phyloP scores from a whole-genome alignment of 2,329 filamentous ascomycete species.

The Botryotinia calthae region DNA sequence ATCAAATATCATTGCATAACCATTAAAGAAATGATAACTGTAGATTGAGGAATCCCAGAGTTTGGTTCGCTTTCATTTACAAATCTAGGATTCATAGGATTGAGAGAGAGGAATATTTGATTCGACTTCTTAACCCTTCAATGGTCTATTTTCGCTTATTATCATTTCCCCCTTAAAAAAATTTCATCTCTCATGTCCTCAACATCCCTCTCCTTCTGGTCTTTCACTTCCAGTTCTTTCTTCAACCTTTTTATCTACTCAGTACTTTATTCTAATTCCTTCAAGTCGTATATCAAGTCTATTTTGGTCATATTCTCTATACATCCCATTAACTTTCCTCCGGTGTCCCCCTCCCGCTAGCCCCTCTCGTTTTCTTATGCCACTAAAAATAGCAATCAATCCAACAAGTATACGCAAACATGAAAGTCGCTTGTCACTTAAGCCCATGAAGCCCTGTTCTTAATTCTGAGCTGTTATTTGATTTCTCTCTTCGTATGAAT shows the following conservation, averaged over 20 bases:
- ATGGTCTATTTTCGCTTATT: not conserved
- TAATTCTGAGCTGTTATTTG: not conserved
- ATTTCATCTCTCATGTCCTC: not conserved
- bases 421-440: not conserved
- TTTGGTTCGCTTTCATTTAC: not conserved
- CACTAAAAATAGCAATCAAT: not conserved
- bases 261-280: rapidly evolving
- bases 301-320: not conserved
- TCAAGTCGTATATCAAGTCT: not conserved
- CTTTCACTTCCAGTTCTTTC: not conserved
- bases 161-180: not conserved
- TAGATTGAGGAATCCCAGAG: rapidly evolving
- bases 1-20: not conserved
- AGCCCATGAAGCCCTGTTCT: rapidly evolving
- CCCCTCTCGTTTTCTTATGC: not conserved
- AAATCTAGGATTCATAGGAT: not conserved
- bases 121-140: not conserved
- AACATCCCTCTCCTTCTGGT: not conserved
- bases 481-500: not conserved
- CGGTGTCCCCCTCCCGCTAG: not conserved
- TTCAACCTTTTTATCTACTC: not conserved
- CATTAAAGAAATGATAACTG: not conserved
- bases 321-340: not conserved
- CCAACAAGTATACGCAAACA: not conserved
- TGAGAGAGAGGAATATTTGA: not conserved